Evolutionary conservation across 352 stramenopile genomes (phyloP), one percentile per base, ranked within the genome.

Genomic region (Pythium aphanidermatum): DNA sequence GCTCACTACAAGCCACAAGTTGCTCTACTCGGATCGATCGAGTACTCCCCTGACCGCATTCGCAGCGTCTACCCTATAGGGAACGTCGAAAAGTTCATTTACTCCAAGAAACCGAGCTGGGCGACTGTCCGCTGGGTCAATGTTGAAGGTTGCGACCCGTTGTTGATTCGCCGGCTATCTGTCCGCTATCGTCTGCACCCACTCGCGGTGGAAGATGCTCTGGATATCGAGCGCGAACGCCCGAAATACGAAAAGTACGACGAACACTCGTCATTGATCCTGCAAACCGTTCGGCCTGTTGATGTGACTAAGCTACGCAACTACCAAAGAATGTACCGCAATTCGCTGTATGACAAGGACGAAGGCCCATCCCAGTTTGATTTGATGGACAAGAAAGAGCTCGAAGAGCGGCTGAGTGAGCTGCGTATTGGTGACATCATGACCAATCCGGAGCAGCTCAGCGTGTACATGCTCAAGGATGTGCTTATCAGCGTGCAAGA

Each of bases 181-280:
- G 84, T 95, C 24, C 81, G 83, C 17, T 90, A 95, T 40, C 74
- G 79, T 17, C 41, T 95, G 28, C 83, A 95, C 27, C 83, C 83
- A 1, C 68, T 95, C 5, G 81, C 83, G 1, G 74, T 95, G 11
- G 81, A 95, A 55, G 82, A 95, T 45, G 80, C 68, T 1, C 55
- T 95, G 25, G 83, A 91, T 44, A 57, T 90, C 0, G 80, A 88
- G 37, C 64, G 76, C 4, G 75, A 89, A 45, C 71, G 83, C 0
- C 81, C 79, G 9, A 95, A 95, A 55, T 90, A 88, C 46, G 83
- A 95, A 24, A 68, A 79, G 21, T 95, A 92, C 55, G 79, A 92
- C 17, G 83, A 91, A 20, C 82, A 95, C 46, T 80, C 76, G 31
- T 86, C 72, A 4, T 44, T 95, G 27, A 67, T 92, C 26, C 56